Base-by-base conservation (phyloP, 140 eudicot genomes). In the Flaveria floridana region DNA sequence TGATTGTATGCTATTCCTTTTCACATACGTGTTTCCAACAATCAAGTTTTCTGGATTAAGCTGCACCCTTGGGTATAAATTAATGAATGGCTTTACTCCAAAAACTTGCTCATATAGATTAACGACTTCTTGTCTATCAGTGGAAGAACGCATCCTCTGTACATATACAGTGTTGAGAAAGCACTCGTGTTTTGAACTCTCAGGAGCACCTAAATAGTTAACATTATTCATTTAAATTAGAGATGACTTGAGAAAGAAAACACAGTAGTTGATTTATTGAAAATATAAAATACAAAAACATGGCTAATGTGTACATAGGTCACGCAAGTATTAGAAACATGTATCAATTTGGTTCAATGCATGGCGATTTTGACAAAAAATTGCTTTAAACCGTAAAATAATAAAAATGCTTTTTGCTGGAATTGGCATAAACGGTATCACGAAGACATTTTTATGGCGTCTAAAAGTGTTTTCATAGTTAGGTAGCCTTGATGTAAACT, bases 71-170 rank as follows among this genome's bases (percentile, higher is more conserved):
- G 99, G 99, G 76, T 85, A 76, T 14, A 82, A 75, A 74, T 91
- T 91, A 72, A 88, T 66, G 1, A 13, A 73, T 0, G 97, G 85
- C 78, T 88, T 81, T 42, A 63, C 50, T 51, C 83, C 89, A 70
- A 95, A 95, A 39, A 87, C 84, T 63, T 84, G 70, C 63, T 91
- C 89, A 69, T 88, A 95, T 25, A 95, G 83, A 64, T 79, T 65
- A 56, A 87, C 48, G 26, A 95, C 97, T 82, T 86, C 81, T 63
- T 67, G 70, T 42, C 99, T 84, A 68, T 95, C 99, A 58, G 81
- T 85, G 3, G 86, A 69, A 13, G 97, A 85, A 19, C 99, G 99
- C 99, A 95, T 95, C 73, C 99, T 85, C 80, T 90, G 99, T 52
- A 95, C 85, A 79, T 95, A 95, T 23, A 94, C 86, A 65, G 91